These are phyloP conservation scores for Perkinsus marinus DNA, from an alignment of 169 alveolate species.

Conservation along the genomic window DNA sequence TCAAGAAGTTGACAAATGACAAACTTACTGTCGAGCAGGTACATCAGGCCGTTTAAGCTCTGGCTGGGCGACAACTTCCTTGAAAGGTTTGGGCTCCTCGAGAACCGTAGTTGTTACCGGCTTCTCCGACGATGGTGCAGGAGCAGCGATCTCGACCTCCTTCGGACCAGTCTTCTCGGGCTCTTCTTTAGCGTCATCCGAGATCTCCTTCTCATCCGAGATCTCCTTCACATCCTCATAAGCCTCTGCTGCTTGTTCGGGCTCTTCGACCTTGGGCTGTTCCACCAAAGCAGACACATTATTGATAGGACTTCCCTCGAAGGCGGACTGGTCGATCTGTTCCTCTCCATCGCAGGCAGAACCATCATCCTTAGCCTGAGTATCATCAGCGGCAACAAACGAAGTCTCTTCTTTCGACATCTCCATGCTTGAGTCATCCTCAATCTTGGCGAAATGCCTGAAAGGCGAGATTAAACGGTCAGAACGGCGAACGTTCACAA, in stretches of 20 bases:
- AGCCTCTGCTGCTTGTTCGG: not conserved
- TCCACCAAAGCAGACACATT: not conserved
- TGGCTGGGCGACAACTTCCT: not conserved
- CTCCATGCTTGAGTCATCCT: not conserved
- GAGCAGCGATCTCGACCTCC: not conserved
- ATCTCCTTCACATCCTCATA: no score
- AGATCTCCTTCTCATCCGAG: no score
- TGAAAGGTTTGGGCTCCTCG: not conserved
- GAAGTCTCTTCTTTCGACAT: not conserved
- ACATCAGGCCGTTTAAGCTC: not conserved
- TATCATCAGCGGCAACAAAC: not conserved
- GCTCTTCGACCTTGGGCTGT: not conserved
- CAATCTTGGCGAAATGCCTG: not conserved
- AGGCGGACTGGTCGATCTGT: not conserved
- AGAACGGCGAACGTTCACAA: not conserved
- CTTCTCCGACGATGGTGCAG: not conserved
- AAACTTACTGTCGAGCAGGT: not conserved
- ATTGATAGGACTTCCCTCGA: not conserved
- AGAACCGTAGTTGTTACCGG: not conserved
- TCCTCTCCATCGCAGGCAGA: not conserved
- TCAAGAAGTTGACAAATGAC: not conserved
- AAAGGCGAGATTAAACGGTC: not conserved
- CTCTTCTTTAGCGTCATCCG: not conserved
- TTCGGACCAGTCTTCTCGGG: not conserved
- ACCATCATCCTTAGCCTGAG: not conserved